Evolutionary conservation across 495 filamentous ascomycete species (phyloP), one percentile per base, ranked within the genome.

Genomic region (Amniculicola lignicola): DNA sequence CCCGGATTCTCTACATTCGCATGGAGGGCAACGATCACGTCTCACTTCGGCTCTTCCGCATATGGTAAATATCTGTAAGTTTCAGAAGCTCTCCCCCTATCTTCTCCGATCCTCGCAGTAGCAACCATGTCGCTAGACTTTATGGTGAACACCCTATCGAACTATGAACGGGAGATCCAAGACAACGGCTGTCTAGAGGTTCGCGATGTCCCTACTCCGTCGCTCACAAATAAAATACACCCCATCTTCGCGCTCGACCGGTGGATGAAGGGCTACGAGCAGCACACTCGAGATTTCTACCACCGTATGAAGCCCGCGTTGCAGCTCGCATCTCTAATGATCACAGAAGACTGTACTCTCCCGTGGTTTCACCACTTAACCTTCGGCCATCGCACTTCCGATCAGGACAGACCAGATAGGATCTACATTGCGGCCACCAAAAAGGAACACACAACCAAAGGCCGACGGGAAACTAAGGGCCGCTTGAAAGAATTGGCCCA

Each of bases 331-430:
- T 55, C 57, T 6, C 29, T 42, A 1, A n/a, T 61, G 11, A 2
- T 61, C 0, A 36, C 36, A 9, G 44, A 54, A 44, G 51, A 55
- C 23, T 61, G 51, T 18, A 18, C 29, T 11, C 51, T 61, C 25
- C 35, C 43, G 5, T 54, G 51, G 44, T 61, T 54, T 29, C 9
- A 15, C 16, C 57, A 61, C 24, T 12, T 61, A 2, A 54, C 36
- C 1, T 51, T 6, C 12, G 57, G 57, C 22, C 46, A 29, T n/a
- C 38, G 16, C 2, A 25, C 14, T 12, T n/a, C 33, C 12, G 22
- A 54, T n/a, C 12, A 39, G 2, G 2, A 16, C 3, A 16, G n/a
- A 55, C 27, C 6, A 4, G 3, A 24, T 3, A 12, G 51, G 15
- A 4, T 55, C 0, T 46, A 24, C 19, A 7, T 47, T 15, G 18